Conservation (phyloP, 495 filamentous ascomycete genomes). For the Neurospora sp. region DNA sequence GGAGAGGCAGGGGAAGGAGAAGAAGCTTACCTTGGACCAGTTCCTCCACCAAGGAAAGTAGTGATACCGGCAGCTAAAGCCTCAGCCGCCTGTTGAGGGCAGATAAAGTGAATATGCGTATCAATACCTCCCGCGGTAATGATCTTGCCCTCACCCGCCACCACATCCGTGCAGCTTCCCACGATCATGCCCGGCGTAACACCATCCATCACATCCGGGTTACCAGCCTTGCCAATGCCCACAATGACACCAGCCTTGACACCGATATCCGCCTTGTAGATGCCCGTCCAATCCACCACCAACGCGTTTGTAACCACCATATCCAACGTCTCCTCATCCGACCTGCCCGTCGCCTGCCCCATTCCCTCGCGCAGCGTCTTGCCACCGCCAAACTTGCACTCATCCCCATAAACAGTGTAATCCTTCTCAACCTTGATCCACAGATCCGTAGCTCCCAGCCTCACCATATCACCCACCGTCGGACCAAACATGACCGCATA, state of each 20-base stretch:
- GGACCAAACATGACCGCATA: conserved; percentile 91
- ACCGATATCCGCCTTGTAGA: conserved; percentile 96
- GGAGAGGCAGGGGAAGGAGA: background rate
- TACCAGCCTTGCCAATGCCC: conserved; percentile 92
- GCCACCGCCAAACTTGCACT: conserved; percentile 91
- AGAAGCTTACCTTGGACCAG: conserved; percentile 59
- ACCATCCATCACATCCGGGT: conserved; percentile 92
- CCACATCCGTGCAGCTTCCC: conserved; percentile 88
- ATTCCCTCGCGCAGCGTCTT: conserved; percentile 94
- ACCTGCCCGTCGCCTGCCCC: conserved; percentile 78
- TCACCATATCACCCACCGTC: conserved; percentile 73
- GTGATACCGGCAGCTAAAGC: conserved; percentile 83
- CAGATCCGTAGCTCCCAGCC: conserved; percentile 75
- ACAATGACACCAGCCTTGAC: conserved; percentile 82
- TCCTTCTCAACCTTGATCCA: conserved; percentile 93
- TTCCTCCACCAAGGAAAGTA: conserved; percentile 85
- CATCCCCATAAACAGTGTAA: conserved; percentile 75
- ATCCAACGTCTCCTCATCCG: conserved; percentile 64
- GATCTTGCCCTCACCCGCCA: conserved; percentile 89
- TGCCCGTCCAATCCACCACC: conserved; percentile 84
- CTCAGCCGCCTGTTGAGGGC: conserved; percentile 87
- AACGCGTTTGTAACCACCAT: conserved; percentile 88
- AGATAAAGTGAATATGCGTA: conserved; percentile 93
- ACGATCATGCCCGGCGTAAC: conserved; percentile 72
- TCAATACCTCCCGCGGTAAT: conserved; percentile 89